Conservation (phyloP, 352 stramenopile species). For the Pythium sukuiense region DNA sequence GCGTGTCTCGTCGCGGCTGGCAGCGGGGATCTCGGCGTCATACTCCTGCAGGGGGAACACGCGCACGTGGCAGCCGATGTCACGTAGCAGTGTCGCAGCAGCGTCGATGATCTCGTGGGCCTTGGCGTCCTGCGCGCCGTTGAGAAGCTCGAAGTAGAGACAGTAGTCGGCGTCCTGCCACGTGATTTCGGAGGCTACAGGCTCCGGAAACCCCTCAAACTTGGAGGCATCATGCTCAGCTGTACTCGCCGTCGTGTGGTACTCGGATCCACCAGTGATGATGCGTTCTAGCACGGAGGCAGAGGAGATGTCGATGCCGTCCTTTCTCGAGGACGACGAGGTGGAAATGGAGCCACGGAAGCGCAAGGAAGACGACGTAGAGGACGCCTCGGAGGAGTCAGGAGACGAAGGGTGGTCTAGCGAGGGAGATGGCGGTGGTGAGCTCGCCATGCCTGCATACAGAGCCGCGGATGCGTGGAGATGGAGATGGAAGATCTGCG, state of each 20-base stretch:
- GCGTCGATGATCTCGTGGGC: slow-evolving; percentile 42
- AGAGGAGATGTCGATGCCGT: neutral
- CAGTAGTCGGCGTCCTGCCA: slow-evolving; percentile 32
- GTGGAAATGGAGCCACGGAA: slow-evolving; percentile 5
- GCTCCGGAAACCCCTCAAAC: neutral
- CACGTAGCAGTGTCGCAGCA: slow-evolving; percentile 35
- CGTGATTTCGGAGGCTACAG: neutral
- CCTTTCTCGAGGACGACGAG: neutral
- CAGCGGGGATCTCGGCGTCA: slow-evolving; percentile 25
- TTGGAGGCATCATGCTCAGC: neutral
- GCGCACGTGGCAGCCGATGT: slow-evolving; percentile 41
- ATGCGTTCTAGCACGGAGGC: slow-evolving; percentile 9
- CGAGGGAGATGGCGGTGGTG: neutral
- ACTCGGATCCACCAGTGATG: neutral
- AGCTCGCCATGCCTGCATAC: slow-evolving; percentile 2
- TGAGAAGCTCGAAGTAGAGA: slow-evolving; percentile 26
- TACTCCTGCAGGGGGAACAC: slow-evolving; percentile 41
- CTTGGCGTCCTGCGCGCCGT: neutral
- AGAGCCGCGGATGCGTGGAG: neutral
- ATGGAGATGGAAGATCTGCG: neutral
- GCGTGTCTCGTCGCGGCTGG: slow-evolving; percentile 38
- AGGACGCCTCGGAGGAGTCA: neutral
- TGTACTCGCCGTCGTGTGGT: neutral
- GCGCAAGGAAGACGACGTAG: slow-evolving; percentile 2
- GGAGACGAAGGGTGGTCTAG: neutral